Evolutionary conservation across 2,329 filamentous ascomycete species (phyloP), one percentile per base, ranked within the genome.

Genomic region (Penicillium sp.): DNA sequence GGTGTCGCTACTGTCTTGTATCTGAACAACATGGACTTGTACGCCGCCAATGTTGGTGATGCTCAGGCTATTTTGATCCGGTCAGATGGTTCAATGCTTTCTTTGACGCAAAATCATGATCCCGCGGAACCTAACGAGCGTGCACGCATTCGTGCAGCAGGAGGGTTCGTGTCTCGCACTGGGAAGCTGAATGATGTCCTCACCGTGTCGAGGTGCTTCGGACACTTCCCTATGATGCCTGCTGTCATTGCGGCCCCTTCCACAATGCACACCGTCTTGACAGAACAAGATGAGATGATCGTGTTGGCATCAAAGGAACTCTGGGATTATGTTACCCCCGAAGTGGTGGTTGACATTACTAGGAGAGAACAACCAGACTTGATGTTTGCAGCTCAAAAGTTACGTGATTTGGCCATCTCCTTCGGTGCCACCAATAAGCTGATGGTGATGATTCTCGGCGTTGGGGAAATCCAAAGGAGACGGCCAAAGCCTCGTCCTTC

Each of bases 361-460:
- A 84, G 92, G 60, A 89, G 89, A 25, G 93, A 96, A 74, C 87
- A 92, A 7, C 84, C 85, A 45, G 93, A 99, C 72, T 81, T 97
- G 44, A 99, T 99, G 94, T 85, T 91, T 53, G 94, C 93, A 16
- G 89, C 94, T 4, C 93, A 97, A 72, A 96, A 96, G 76, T 83
- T 99, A 33, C 87, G 94, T 57, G 94, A 99, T 77, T 81, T 97
- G 53, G 94, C 94, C 41, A 96, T 99, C 71, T 91, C 93, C 1
- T 97, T 97, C 72, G 94, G 94, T 52, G 91, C 93, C 13, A 92
- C 87, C 1, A 89, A 88, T 70, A 99, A 99, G 78, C 90, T 97
- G 62, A 97, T 97, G 92, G 91, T 99, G 44, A 97, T 97, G 93
- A 91, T 99, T 80, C 87, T 99, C 53, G 93, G 92, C 54, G 89